Conservation (phyloP, 805 yeast species). For the Pichia californica region DNA sequence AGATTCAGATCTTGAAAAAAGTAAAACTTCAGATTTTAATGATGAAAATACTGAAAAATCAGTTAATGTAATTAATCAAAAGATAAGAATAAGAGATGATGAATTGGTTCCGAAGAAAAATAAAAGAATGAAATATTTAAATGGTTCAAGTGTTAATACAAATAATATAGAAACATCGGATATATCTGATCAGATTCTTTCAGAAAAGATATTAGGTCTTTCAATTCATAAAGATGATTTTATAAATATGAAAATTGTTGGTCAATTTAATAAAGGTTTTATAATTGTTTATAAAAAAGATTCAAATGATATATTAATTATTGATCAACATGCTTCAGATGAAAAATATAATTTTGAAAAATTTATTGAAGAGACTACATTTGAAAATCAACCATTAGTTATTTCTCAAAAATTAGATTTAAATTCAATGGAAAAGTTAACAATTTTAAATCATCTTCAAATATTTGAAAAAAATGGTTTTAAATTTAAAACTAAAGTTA, state of each 20-base stretch:
- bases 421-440: slow-evolving; percentile 71
- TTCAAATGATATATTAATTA: slow-evolving; percentile 63
- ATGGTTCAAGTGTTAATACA: background rate
- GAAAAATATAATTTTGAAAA: slow-evolving; percentile 88
- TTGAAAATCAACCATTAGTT: slow-evolving; percentile 69
- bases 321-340: slow-evolving; percentile 98
- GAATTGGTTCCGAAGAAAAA: slow-evolving; percentile 1
- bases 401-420: slow-evolving; percentile 52
- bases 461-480: slow-evolving; percentile 76
- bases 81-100: background rate
- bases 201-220: slow-evolving; percentile 52
- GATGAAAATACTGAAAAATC: background rate
- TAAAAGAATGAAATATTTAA: background rate
- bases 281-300: slow-evolving; percentile 60
- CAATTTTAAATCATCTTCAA: slow-evolving; percentile 52
- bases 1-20: background rate
- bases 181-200: slow-evolving; percentile 40
- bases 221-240: slow-evolving; percentile 71
- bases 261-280: slow-evolving; percentile 95
- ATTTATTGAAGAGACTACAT: slow-evolving; percentile 46
- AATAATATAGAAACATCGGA: slow-evolving; percentile 28
- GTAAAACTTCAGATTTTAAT: too few relatives aligned
- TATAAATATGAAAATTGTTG: slow-evolving; percentile 66
- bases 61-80: background rate
- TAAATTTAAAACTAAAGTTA: slow-evolving; percentile 34